Percentiles rank a stretch among this genome's conserved stretches.
These are phyloP conservation scores for Eragrostis nindensis DNA, from an alignment of 176 grass and related monocot genomes.

Conservation along the genomic window DNA sequence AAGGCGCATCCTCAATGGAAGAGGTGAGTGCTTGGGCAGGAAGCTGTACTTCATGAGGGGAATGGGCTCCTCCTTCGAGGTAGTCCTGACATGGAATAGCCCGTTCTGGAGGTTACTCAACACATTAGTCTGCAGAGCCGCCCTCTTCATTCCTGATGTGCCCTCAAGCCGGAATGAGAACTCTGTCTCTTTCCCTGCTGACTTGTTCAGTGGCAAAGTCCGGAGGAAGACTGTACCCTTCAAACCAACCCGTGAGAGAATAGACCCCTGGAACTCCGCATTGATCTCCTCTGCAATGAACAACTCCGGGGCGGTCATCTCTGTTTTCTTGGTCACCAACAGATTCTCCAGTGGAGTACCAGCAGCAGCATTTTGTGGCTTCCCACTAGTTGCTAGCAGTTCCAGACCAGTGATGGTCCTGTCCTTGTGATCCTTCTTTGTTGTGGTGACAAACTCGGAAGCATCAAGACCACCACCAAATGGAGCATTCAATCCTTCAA, in stretches of 20 bases:
- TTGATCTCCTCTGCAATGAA: slow-evolving; percentile 88
- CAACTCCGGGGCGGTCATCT: slow-evolving; percentile 87
- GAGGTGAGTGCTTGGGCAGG: slow-evolving; percentile 73
- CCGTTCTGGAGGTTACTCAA: slow-evolving; percentile 83
- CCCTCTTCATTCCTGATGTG: slow-evolving; percentile 83
- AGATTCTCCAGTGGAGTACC: slow-evolving; percentile 67
- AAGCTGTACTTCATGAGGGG: slow-evolving; percentile 86
- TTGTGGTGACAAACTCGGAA: slow-evolving; percentile 96
- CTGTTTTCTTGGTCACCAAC: slow-evolving; percentile 67
- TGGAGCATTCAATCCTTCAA: slow-evolving; percentile 90
- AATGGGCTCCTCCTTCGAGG: slow-evolving; percentile 78
- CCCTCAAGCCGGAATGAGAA: slow-evolving; percentile 95
- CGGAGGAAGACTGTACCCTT: slow-evolving; percentile 84
- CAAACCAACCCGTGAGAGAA: slow-evolving; percentile 78
- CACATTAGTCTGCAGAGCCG: slow-evolving; percentile 67
- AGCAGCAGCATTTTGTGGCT: slow-evolving; percentile 46
- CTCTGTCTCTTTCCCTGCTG: slow-evolving; percentile 81
- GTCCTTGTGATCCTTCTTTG: slow-evolving; percentile 69
- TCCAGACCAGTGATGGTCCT: slow-evolving; percentile 79
- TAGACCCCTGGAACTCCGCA: slow-evolving; percentile 85
- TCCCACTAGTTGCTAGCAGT: slow-evolving; percentile 62
- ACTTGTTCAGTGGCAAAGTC: slow-evolving; percentile 80
- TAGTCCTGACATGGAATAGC: slow-evolving; percentile 79
- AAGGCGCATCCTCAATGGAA: slow-evolving; percentile 83
- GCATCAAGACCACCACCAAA: slow-evolving; percentile 99